Evolutionary conservation across 331 rosid genomes (phyloP).

Genomic region (Acacia concinna): DNA sequence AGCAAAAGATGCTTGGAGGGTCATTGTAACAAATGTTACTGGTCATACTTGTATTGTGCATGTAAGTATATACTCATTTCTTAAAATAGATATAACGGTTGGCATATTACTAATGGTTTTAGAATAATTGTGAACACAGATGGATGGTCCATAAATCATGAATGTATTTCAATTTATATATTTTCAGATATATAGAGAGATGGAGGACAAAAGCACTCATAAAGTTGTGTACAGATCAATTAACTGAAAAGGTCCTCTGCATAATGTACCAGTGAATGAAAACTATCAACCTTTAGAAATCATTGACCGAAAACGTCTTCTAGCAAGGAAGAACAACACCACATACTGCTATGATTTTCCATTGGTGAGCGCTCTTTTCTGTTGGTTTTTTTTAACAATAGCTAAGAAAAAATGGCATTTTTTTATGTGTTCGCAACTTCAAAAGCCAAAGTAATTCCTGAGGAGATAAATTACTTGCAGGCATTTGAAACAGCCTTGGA

Average conservation of each 20-base stretch:
- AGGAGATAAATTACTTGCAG: slow-evolving; percentile 50
- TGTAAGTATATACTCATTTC: slow-evolving; percentile 52
- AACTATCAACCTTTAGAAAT: slow-evolving; percentile 81
- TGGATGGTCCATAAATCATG: slow-evolving; percentile 12
- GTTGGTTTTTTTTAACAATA: neutral
- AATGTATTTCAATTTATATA: slow-evolving; percentile 34
- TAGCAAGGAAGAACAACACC: slow-evolving; percentile 90
- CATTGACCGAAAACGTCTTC: slow-evolving; percentile 79
- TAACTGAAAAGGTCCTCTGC: slow-evolving; percentile 60
- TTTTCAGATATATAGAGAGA: slow-evolving; percentile 78
- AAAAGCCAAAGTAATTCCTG: slow-evolving; percentile 29
- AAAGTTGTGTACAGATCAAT: slow-evolving; percentile 72
- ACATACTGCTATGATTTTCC: slow-evolving; percentile 99
- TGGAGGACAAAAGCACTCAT: slow-evolving; percentile 62
- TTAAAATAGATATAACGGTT: neutral
- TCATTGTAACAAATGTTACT: slow-evolving; percentile 88
- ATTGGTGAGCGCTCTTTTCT: slow-evolving; percentile 57
- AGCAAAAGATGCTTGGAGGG: slow-evolving; percentile 93
- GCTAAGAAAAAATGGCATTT: neutral
- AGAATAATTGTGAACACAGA: neutral
- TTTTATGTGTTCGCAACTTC: slow-evolving; percentile 10
- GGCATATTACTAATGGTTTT: neutral
- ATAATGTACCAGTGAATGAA: slow-evolving; percentile 71
- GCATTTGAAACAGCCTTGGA: slow-evolving; percentile 91
- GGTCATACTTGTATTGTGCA: slow-evolving; percentile 93